phyloP scores from a whole-genome alignment of 179 eudicot species.

The Nepenthes alata region DNA sequence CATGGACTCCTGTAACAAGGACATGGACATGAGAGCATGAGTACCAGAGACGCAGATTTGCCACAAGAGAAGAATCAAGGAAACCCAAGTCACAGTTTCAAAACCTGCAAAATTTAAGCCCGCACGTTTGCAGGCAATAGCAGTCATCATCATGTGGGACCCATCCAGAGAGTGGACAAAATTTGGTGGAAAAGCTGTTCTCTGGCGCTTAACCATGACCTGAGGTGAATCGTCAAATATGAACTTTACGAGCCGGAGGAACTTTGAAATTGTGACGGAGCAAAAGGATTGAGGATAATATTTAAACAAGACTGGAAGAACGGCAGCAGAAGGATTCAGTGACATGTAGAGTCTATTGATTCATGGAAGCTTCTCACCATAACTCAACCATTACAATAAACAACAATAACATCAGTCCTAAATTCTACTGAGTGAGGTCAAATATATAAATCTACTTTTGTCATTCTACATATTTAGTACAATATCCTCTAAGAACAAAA shows the following conservation, averaged over 20 bases:
- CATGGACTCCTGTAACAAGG: conserved; percentile 68
- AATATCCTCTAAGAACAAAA: too few relatives aligned
- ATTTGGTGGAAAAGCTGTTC: conserved; percentile 95
- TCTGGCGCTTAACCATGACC: conserved; percentile 83
- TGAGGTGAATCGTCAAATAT: conserved; percentile 4
- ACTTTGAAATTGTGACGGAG: not conserved
- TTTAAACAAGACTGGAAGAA: not conserved
- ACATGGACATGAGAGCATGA: not conserved
- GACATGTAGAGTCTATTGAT: not conserved
- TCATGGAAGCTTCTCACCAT: too few relatives aligned
- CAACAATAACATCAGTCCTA: too few relatives aligned
- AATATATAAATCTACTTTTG: too few relatives aligned
- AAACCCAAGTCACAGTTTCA: not conserved
- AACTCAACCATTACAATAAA: too few relatives aligned
- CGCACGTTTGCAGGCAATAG: conserved; percentile 72
- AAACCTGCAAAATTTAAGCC: conserved; percentile 90
- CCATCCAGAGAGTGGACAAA: conserved; percentile 98
- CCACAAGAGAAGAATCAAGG: not conserved
- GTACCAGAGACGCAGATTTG: not conserved
- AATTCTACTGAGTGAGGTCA: too few relatives aligned
- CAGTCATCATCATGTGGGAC: conserved; percentile 99
- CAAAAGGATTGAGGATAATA: not conserved
- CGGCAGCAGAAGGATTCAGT: not conserved
- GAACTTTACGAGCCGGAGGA: not conserved
- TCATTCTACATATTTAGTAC: too few relatives aligned